Evolutionary conservation across 2,329 filamentous ascomycete genomes (phyloP), one percentile per base, ranked within the genome.

Genomic region (Cytospora schulzeri): DNA sequence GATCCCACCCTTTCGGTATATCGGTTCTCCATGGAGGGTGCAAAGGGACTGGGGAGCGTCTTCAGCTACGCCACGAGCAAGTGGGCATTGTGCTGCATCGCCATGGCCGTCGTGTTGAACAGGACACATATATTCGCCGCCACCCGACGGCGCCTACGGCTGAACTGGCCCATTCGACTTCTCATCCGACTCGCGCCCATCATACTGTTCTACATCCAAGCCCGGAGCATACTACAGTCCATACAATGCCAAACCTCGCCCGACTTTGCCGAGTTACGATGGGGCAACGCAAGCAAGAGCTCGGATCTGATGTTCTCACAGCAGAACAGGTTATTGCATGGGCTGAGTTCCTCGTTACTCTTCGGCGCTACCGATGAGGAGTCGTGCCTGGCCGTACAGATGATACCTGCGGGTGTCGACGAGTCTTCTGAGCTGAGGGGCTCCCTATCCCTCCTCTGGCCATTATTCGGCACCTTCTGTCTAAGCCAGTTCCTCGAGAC

Each of bases 51-150:
- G 52, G 91, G 92, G 53, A 93, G 91, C 67, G 87, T 98, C 65
- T 93, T 98, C 76, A 91, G 88, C 71, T 99, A 98, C 76, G 83
- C 93, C 52, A 96, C 91, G 1, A 96, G 92, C 76, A 91, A 91
- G 76, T 98, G 95, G 95, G 93, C 94, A 0, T 80, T 98, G 64
- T 88, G 89, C 60, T 97, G 93, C 71, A 88, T 98, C 70, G 86
- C 89, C 45, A 91, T 94, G 82, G 92, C 92, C 26, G 86, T 98
- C 65, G 79, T 97, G 64, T 81, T 98, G 28, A 98, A 98, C 74
- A 88, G 95, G 64, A 96, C 95, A 8, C 89, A 93, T 65, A 95
- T 98, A 70, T 98, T 97, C 76, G 94, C 93, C 51, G 94, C 93
- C 0, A 94, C 92, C 17, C 85, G 95, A 67, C 86, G 93, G 60